These are phyloP conservation scores for Exophiala calicioides DNA, from an alignment of 2,329 filamentous ascomycete species.

Conservation along the genomic window DNA sequence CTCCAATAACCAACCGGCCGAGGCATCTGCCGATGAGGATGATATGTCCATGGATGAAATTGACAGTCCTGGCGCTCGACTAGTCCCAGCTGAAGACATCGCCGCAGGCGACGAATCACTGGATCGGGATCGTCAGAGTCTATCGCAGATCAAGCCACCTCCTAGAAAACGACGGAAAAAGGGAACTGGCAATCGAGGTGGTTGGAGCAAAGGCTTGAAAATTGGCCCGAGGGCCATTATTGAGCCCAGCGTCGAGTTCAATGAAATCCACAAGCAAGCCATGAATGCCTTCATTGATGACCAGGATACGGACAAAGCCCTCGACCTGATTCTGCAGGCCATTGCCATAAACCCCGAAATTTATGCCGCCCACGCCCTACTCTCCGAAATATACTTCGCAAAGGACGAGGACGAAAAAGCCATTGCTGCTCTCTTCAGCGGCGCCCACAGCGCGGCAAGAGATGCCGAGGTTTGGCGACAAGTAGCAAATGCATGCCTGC, in stretches of 20 bases:
- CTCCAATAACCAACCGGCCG: not conserved
- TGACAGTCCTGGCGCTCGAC: not conserved
- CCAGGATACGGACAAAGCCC: conserved; percentile 46
- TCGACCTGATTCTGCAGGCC: conserved; percentile 48
- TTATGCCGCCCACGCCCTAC: conserved; percentile 60
- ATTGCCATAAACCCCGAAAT: conserved; percentile 63
- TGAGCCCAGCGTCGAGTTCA: conserved; percentile 52
- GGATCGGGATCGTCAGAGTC: not conserved
- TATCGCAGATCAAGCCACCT: not conserved
- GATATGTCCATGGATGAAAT: conserved; percentile 15
- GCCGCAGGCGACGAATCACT: not conserved
- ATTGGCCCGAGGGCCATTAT: conserved; percentile 48
- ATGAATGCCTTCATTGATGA: conserved; percentile 52
- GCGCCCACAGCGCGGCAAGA: conserved; percentile 57
- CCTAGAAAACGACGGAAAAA: conserved; percentile 25
- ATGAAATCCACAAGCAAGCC: conserved; percentile 48
- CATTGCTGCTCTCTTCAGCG: conserved; percentile 57
- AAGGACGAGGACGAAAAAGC: conserved; percentile 60
- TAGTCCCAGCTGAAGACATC: not conserved
- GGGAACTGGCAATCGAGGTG: conserved; percentile 25
- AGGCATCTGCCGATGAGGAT: conserved; percentile 13
- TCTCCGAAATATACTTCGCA: conserved; percentile 60
- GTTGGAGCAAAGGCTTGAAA: conserved; percentile 48
- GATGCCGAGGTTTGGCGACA: conserved; percentile 60
- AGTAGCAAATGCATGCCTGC: conserved; percentile 57